Evolutionary conservation across 2,329 filamentous ascomycete genomes (phyloP).

Genomic region (Penicillium italicum): DNA sequence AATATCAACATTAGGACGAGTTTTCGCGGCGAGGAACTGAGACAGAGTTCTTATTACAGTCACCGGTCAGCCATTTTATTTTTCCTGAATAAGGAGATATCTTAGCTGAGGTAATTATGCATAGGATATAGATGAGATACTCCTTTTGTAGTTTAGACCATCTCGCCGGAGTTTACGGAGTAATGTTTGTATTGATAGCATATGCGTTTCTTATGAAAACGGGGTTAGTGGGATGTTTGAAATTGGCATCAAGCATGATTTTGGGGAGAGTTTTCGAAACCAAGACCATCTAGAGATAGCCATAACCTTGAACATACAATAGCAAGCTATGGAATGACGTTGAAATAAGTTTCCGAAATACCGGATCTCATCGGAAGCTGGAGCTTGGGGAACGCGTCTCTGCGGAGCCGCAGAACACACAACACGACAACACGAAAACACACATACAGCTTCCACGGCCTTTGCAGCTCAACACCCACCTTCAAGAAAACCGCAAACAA

Average conservation of each 20-base stretch:
- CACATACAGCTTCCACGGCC: not conserved
- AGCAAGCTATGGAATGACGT: not conserved
- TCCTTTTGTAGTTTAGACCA: too few species aligned
- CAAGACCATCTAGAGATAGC: not conserved
- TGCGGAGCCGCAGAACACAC: slow-evolving; percentile 5
- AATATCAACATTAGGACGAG: too few species aligned
- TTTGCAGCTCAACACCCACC: not conserved
- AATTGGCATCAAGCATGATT: not conserved
- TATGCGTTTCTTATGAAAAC: not conserved
- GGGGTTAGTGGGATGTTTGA: not conserved
- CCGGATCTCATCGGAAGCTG: not conserved
- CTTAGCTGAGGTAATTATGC: not conserved
- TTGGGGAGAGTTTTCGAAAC: not conserved
- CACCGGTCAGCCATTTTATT: too few species aligned
- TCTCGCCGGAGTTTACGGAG: too few species aligned
- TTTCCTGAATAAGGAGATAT: not conserved
- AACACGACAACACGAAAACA: not conserved
- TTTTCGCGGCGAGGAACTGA: not conserved
- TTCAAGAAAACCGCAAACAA: not conserved
- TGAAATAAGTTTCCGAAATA: not conserved
- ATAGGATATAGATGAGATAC: not conserved
- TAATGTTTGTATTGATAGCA: too few species aligned
- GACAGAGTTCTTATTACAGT: not conserved
- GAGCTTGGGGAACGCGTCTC: slow-evolving; percentile 1
- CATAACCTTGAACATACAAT: not conserved